Evolutionary conservation across 2,329 filamentous ascomycete species (phyloP).

Genomic region (Fusarium xyrophilum): DNA sequence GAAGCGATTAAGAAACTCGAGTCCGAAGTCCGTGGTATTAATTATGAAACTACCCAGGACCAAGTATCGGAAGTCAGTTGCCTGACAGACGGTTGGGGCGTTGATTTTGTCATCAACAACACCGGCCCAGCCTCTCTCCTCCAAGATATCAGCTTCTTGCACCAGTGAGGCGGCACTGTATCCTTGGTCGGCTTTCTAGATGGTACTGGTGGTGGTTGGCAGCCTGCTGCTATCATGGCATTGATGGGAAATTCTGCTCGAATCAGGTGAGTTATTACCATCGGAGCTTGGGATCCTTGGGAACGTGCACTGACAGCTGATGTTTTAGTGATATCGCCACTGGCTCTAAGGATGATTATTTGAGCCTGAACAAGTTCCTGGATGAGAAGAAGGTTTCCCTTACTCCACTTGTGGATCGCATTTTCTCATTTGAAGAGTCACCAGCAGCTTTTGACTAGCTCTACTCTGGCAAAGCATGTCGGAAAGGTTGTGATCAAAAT

Average conservation of each 20-base stretch:
- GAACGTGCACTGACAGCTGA: neutral
- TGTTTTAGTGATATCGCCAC: neutral
- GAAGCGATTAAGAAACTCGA: neutral
- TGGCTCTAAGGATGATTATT: neutral
- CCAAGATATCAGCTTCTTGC: neutral
- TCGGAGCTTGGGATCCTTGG: too few species aligned
- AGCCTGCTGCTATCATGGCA: neutral
- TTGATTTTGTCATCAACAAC: neutral
- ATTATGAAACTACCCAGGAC: rapidly evolving
- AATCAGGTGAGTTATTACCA: neutral
- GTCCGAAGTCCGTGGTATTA: rapidly evolving
- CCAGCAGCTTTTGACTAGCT: neutral
- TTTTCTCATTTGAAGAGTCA: neutral
- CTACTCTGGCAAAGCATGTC: neutral
- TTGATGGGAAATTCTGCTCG: neutral
- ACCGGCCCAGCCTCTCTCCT: neutral
- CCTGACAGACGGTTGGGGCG: rapidly evolving
- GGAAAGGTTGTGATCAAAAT: neutral
- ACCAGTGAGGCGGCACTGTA: neutral
- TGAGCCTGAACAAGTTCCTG: neutral
- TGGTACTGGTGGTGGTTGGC: neutral
- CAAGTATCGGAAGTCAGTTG: rapidly evolving
- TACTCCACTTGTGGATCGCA: neutral
- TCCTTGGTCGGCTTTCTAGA: neutral
- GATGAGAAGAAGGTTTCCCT: neutral